Evolutionary conservation across 2,329 filamentous ascomycete species (phyloP).

Genomic region (Capronia epimyces): DNA sequence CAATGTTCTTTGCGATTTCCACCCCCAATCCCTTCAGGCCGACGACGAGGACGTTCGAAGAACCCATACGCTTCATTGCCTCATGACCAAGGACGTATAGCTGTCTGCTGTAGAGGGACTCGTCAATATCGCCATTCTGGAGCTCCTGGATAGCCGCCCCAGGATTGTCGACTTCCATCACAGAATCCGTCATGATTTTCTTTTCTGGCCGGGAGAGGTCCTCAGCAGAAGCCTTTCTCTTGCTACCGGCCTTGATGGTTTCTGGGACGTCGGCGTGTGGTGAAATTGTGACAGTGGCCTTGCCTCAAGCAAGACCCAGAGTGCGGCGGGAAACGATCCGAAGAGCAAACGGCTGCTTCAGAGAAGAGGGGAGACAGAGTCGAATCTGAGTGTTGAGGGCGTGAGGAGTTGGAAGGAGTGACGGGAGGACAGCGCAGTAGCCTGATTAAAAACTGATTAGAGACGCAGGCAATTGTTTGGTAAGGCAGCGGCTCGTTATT

Average conservation of each 20-base stretch:
- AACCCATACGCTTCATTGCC: constrained; percentile 98
- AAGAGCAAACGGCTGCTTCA: constrained; percentile 22
- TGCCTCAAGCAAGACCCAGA: constrained; percentile 29
- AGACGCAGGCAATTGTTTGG: constrained; percentile 11
- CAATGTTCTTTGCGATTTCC: constrained; percentile 98
- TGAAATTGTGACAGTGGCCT: constrained; percentile 33
- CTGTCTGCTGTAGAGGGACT: constrained; percentile 63
- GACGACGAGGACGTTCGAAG: constrained; percentile 87
- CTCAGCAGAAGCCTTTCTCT: constrained; percentile 49
- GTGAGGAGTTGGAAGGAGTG: constrained; percentile 3
- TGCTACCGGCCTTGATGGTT: constrained; percentile 45
- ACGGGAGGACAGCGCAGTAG: constrained; percentile 2
- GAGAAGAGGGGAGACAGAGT: constrained; percentile 3
- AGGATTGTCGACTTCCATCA: constrained; percentile 59
- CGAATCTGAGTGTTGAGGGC: constrained; percentile 1
- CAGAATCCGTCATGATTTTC: constrained; percentile 52
- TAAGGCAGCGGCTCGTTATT: constrained; percentile 10
- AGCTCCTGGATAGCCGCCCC: constrained; percentile 55
- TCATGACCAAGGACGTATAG: constrained; percentile 69
- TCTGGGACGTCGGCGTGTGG: constrained; percentile 32
- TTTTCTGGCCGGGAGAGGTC: constrained; percentile 46
- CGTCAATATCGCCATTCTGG: constrained; percentile 61
- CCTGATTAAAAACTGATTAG: not conserved
- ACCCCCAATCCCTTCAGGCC: constrained; percentile 92
- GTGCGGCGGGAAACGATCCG: constrained; percentile 12